These are phyloP conservation scores for Zelonia costaricensis DNA, from an alignment of 208 protist genomes.

Conservation along the genomic window DNA sequence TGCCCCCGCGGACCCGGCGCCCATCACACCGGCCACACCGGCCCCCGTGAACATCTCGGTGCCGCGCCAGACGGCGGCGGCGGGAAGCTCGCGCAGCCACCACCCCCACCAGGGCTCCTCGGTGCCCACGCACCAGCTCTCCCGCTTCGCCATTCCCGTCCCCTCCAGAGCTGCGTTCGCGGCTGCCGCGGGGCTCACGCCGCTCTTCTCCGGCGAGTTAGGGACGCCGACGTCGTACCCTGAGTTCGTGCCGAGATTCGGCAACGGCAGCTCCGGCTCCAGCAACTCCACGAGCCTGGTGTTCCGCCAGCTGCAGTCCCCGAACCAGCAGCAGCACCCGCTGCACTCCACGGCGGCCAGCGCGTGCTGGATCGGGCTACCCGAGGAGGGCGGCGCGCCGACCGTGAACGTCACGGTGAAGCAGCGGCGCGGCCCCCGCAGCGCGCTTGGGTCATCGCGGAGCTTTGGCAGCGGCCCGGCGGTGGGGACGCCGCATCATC, in stretches of 20 bases:
- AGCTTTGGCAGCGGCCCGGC: too few species aligned
- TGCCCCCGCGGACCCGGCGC: too few species aligned
- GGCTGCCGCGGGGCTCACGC: too few species aligned
- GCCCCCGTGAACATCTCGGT: too few species aligned
- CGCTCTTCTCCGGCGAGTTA: conserved; percentile 13
- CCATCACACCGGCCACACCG: too few species aligned
- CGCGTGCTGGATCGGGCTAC: conserved; percentile 14
- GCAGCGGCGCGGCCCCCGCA: conserved; percentile 15
- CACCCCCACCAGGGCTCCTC: neutral
- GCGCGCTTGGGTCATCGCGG: conserved; percentile 8
- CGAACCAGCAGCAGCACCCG: neutral
- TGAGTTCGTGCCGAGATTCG: neutral
- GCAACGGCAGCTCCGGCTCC: neutral
- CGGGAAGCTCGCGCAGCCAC: neutral
- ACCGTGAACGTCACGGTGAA: conserved; percentile 30
- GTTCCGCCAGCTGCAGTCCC: conserved; percentile 1
- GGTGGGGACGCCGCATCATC: too few species aligned
- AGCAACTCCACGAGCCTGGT: conserved; percentile 2
- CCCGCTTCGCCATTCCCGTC: conserved; percentile 9
- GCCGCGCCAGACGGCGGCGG: too few species aligned
- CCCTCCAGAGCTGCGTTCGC: neutral
- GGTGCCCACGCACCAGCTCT: conserved; percentile 5
- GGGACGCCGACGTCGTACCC: conserved; percentile 8
- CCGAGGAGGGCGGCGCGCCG: conserved; percentile 8
- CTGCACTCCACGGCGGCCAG: neutral